Base-by-base conservation (phyloP, 2,329 filamentous ascomycete genomes). In the Trichoderma endophyticum region DNA sequence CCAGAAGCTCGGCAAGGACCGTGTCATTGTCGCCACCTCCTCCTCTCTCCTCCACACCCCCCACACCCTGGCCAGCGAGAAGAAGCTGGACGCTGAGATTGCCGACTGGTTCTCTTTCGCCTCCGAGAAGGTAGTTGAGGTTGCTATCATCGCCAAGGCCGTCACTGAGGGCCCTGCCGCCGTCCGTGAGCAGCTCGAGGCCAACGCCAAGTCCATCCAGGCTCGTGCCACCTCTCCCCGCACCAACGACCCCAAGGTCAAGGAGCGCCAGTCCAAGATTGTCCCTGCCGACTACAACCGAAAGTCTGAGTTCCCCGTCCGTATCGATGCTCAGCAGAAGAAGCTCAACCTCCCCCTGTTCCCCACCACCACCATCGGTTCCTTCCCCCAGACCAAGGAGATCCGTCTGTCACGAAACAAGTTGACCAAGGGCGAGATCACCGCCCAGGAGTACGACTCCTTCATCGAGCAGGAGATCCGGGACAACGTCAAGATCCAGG, bases 381-480 rank as follows among this genome's bases (percentile, higher is more conserved):
- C 95, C 72, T 99, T 99, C 93, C 96, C 96, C 78, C 96, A 99
- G 89, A 99, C 96, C 84, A 95, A 95, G 89, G 94, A 98, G 85
- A 99, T 99, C 86, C 94, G 96, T 86, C 86, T 97, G 79, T 91
- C 95, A 86, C 93, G 96, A 81, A 97, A 96, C 90, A 97, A 96
- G 89, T 94, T 98, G 88, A 97, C 95, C 89, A 99, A 99, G 92
- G 93, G 92, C 81, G 95, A 98, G 85, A 98, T 99, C 84, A 95
- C 92, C 66, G 88, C 91, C 78, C 89, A 91, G 81, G 87, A 98
- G 87, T 99, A 99, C 85, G 96, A 99, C 87, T 93, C 93, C 85
- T 99, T 99, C 89, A 99, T 99, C 79, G 93, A 98, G 90, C 93
- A 97, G 89, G 96, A 99, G 90, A 99, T 99, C 79, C 88, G 94